Percentiles rank a stretch among this genome's conserved stretches.
Conservation (phyloP, 345 rosid species). For the Eucalyptus guilfoylei region DNA sequence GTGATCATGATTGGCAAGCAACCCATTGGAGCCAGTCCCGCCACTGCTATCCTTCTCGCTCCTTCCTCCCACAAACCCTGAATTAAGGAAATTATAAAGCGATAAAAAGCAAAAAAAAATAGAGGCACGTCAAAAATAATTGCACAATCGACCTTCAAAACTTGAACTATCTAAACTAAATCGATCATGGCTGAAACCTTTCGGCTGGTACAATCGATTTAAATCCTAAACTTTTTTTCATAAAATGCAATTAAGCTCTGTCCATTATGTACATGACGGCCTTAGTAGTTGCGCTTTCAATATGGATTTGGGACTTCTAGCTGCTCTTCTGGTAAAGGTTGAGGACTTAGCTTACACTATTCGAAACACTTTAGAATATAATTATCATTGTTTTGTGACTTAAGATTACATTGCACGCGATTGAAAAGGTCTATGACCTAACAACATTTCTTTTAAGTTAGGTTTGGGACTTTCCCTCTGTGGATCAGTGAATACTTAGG, state of each 20-base stretch:
- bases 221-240: neutral
- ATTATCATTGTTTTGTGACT: neutral
- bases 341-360: neutral
- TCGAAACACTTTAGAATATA: neutral
- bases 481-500: neutral
- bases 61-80: conserved; percentile 61
- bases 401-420: neutral
- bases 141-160: neutral
- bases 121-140: neutral
- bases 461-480: neutral
- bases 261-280: neutral
- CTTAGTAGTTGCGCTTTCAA: neutral
- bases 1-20: conserved; percentile 75
- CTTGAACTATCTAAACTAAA: neutral
- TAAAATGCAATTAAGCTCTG: neutral
- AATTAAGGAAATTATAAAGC: neutral
- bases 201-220: neutral
- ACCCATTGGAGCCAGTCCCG: conserved; percentile 65
- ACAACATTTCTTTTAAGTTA: neutral
- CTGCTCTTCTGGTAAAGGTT: neutral
- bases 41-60: conserved; percentile 32
- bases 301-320: neutral
- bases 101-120: neutral
- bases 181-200: neutral
- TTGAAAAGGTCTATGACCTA: neutral